phyloP scores from a whole-genome alignment of 495 filamentous ascomycete genomes.

The Parachaetomium inaequale region DNA sequence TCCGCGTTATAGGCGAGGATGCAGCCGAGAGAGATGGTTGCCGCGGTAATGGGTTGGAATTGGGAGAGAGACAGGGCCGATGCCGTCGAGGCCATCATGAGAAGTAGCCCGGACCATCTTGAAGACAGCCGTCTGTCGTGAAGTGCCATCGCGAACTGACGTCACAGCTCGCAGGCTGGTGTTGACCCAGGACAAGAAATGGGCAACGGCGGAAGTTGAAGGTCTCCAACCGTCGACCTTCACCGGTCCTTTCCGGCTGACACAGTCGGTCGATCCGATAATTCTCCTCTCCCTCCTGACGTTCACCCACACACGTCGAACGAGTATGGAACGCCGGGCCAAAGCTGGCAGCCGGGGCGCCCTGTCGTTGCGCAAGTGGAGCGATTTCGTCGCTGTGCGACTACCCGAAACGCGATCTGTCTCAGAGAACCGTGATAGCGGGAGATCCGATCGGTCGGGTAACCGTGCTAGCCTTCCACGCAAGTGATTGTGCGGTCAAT shows the following conservation, averaged over 20 bases:
- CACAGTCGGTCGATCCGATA: background rate
- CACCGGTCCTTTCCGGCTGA: background rate
- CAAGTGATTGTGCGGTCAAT: constrained; percentile 14
- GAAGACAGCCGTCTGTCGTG: constrained; percentile 4
- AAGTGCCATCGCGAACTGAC: constrained; percentile 21
- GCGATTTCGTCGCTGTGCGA: constrained; percentile 8
- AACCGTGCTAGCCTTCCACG: background rate
- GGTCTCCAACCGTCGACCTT: constrained; percentile 6
- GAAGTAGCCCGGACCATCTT: constrained; percentile 25
- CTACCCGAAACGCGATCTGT: constrained; percentile 23
- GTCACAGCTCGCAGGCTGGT: constrained; percentile 21
- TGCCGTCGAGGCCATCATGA: constrained; percentile 34
- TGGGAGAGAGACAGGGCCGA: constrained; percentile 39
- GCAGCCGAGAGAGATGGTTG: constrained; percentile 35
- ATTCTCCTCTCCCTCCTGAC: background rate
- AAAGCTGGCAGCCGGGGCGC: background rate
- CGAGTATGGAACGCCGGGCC: background rate
- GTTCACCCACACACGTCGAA: background rate
- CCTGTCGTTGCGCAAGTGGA: constrained; percentile 9
- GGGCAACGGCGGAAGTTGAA: background rate
- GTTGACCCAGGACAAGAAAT: background rate
- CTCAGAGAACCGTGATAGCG: constrained; percentile 18
- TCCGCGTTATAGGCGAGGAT: constrained; percentile 38
- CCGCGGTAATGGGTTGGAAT: constrained; percentile 39
- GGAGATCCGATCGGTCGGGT: constrained; percentile 20